A percentile compares a stretch with the other conserved stretches of the same genome.
Conservation (phyloP, 257 asterid species). For the Gentiana straminea region DNA sequence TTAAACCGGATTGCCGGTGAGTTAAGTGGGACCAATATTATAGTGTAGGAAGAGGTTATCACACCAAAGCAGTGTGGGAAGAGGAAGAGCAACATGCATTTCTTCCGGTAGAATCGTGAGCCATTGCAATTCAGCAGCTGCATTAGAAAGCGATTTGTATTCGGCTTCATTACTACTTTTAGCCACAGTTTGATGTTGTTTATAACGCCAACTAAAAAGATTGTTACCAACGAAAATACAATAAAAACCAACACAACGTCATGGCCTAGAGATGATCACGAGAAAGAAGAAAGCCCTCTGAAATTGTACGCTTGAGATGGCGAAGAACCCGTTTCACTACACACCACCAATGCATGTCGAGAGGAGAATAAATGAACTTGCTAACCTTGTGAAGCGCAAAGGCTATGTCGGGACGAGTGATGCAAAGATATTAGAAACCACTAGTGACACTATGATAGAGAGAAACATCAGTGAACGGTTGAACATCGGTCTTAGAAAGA, state of each 20-base stretch:
- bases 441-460: not conserved
- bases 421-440: not conserved
- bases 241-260: not conserved
- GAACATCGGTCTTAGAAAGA: not conserved
- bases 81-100: not conserved
- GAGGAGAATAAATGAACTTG: not conserved
- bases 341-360: not conserved
- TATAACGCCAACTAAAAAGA: not conserved
- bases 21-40: not conserved
- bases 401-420: not conserved
- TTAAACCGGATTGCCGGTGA: not conserved
- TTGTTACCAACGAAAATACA: not conserved
- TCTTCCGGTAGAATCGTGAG: not conserved
- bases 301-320: too few relatives aligned
- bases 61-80: not conserved
- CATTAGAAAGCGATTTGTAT: conserved; percentile 1
- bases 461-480: not conserved
- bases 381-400: too few relatives aligned
- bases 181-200: conserved; percentile 1
- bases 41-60: not conserved
- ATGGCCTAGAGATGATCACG: too few relatives aligned
- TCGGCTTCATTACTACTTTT: not conserved
- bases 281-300: too few relatives aligned
- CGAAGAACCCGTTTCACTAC: too few relatives aligned
- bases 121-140: conserved; percentile 1